Evolutionary conservation across 2,329 filamentous ascomycete species (phyloP), one percentile per base, ranked within the genome.

Genomic region (Pseudocercospora eumusae): DNA sequence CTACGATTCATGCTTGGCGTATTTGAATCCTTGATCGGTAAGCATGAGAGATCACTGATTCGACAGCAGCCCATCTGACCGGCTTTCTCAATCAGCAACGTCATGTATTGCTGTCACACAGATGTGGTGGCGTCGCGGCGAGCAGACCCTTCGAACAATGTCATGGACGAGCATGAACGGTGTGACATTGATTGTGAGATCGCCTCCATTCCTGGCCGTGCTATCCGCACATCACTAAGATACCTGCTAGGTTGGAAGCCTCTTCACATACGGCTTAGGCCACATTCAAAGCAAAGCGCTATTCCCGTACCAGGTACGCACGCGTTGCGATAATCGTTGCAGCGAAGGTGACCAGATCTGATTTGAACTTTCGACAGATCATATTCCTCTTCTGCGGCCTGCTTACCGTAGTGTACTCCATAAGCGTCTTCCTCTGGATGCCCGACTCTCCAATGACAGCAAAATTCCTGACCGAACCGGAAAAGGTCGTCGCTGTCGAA

Each of bases 1-100:
- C 42, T 60, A 10, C 77, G 84, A 2, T 80, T 85, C 61, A 80
- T 86, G 63, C 75, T 86, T 1, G 84, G 84, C 3, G 74, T 82
- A 0, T 85, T 86, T 68, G 84, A 86, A 66, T 75, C 72, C 21
- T 54, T 62, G 18, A 62, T 60, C 59, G 47, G 47, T 52, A 10
- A 27, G 47, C 25, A 4, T n/a, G 25, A 18, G 0, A 9, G 1
- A 52, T 18, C 11, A 10, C 36, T n/a, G 6, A 6, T 15, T 18
- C 13, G 47, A 25, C 7, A 2, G 8, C 0, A 10, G 0, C 9
- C 15, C 1, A 6, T 52, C 25, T n/a, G 15, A 25, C 25, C 15
- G 47, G 15, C 25, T n/a, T 5, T 10, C 15, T 31, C 7, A 2
- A 10, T 6, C 15, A 52, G 65, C 65, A 42, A 61, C 65, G 3